Conservation (phyloP, 768 basidiomycete genomes). For the Termitomyces sp. region DNA sequence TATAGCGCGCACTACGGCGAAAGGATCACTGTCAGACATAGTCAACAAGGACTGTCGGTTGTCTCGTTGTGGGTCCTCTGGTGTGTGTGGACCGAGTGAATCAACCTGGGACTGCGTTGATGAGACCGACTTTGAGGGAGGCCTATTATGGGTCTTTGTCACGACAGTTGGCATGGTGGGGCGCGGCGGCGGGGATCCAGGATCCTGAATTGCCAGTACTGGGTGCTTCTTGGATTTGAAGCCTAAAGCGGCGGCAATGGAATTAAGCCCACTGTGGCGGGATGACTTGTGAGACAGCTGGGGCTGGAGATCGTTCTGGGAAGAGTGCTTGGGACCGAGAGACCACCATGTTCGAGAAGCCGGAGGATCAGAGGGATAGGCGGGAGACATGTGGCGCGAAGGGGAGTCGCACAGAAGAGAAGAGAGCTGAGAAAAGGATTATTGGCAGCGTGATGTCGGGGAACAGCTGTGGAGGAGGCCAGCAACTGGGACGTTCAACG, state of each 20-base stretch:
- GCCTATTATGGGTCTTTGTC: conserved; percentile 31
- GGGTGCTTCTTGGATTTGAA: conserved; percentile 61
- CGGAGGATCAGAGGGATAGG: conserved; percentile 30
- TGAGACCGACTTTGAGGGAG: conserved; percentile 53
- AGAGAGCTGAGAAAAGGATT: neutral
- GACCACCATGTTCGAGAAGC: conserved; percentile 45
- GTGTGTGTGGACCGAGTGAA: conserved; percentile 52
- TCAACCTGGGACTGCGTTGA: conserved; percentile 56
- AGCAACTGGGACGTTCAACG: conserved; percentile 7
- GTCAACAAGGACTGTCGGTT: conserved; percentile 55
- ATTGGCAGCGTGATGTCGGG: neutral
- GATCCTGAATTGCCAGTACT: conserved; percentile 52
- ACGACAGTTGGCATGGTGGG: conserved; percentile 21
- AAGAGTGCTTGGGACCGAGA: conserved; percentile 27
- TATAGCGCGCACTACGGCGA: conserved; percentile 46
- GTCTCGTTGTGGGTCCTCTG: conserved; percentile 42
- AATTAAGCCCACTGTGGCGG: conserved; percentile 34
- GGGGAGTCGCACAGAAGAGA: conserved; percentile 7
- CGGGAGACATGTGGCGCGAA: conserved; percentile 28
- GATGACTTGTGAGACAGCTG: conserved; percentile 29
- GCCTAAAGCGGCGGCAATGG: conserved; percentile 59
- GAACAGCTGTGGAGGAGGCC: conserved; percentile 5
- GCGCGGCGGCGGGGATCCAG: conserved; percentile 24
- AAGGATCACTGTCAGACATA: conserved; percentile 63
- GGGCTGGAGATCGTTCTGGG: conserved; percentile 26